Evolutionary conservation across 2,329 filamentous ascomycete genomes (phyloP).

Genomic region (Ascochyta lentis): DNA sequence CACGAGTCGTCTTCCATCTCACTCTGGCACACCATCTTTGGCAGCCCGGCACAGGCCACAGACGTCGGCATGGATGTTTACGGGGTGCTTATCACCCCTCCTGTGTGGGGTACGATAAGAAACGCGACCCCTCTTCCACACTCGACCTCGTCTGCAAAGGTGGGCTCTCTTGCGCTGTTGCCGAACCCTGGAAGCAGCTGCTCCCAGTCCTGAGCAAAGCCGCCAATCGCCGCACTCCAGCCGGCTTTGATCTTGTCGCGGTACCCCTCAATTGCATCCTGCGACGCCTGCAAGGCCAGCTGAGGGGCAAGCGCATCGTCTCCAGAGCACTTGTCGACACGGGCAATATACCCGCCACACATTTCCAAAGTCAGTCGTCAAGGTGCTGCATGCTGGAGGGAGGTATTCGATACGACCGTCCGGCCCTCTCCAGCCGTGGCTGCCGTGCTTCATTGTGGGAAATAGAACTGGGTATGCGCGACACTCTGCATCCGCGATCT

Average conservation of each 20-base stretch:
- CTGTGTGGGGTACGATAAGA: constrained; percentile 1
- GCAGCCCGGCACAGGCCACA: constrained; percentile 11
- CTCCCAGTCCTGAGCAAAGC: constrained; percentile 18
- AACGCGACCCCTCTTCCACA: constrained; percentile 8
- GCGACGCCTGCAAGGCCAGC: constrained; percentile 7
- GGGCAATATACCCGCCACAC: constrained; percentile 9
- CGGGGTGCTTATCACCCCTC: constrained; percentile 16
- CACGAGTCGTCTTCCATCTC: constrained; percentile 11
- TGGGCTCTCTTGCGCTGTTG: constrained; percentile 9
- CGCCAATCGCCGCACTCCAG: constrained; percentile 26
- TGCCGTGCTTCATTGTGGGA: constrained; percentile 8
- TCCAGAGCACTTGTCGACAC: constrained; percentile 8
- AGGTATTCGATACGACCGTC: constrained; percentile 2
- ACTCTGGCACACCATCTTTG: constrained; percentile 14
- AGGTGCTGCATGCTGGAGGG: background rate
- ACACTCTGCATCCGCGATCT: constrained; percentile 40
- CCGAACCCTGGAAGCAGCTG: constrained; percentile 14
- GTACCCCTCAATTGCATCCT: constrained; percentile 18
- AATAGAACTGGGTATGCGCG: constrained; percentile 26
- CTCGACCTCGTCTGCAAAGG: constrained; percentile 8
- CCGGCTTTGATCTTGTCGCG: constrained; percentile 7
- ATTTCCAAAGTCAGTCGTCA: background rate
- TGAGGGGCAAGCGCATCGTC: constrained; percentile 10
- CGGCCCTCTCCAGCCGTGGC: constrained; percentile 14
- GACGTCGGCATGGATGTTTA: constrained; percentile 18